Conservation (phyloP, 495 filamentous ascomycete genomes). For the Daldinia grandis region DNA sequence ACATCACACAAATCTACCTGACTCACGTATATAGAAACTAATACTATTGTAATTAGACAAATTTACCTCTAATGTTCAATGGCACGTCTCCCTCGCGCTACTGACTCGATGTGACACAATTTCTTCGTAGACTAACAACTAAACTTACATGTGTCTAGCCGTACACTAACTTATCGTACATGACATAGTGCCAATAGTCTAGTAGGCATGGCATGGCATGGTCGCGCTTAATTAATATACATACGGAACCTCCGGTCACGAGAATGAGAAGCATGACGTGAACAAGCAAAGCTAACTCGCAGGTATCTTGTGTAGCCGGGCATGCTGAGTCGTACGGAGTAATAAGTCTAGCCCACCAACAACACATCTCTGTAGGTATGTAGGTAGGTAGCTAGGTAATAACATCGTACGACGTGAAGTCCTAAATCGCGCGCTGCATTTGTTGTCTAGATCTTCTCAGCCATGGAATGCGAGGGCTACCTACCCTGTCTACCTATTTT, state of each 20-base stretch:
- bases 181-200: not conserved
- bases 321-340: not conserved
- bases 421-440: not conserved
- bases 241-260: constrained; percentile 10
- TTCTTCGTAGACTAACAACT: too few species aligned
- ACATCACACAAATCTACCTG: not conserved
- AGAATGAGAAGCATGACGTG: constrained; percentile 15
- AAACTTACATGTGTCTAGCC: constrained; percentile 13
- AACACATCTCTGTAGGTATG: not conserved
- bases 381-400: not conserved
- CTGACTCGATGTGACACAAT: not conserved
- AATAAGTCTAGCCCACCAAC: not conserved
- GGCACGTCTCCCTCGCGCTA: not conserved
- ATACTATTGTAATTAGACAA: constrained; percentile 13
- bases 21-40: not conserved
- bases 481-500: not conserved
- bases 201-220: too few species aligned
- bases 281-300: not conserved
- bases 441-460: not conserved
- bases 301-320: too few species aligned
- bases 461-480: not conserved
- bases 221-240: constrained; percentile 25
- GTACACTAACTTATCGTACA: not conserved
- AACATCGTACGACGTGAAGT: not conserved
- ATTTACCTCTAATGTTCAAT: constrained; percentile 9